phyloP scores from a whole-genome alignment of 257 asterid species.

The Solanum chiquidenum region DNA sequence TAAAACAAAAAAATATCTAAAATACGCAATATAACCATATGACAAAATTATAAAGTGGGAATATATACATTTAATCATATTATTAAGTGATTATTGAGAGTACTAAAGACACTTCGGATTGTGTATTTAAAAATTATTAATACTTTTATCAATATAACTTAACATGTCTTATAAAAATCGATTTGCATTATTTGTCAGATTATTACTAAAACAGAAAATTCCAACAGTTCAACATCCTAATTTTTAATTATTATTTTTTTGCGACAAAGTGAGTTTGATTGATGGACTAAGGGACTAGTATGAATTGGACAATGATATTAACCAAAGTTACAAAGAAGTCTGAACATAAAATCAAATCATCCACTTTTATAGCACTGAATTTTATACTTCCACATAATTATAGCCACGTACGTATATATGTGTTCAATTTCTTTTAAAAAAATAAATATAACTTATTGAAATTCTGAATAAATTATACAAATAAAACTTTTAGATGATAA shows the following conservation, averaged over 20 bases:
- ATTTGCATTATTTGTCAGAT: neutral
- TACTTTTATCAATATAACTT: neutral
- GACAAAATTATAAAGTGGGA: neutral
- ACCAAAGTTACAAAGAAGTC: neutral
- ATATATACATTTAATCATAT: neutral
- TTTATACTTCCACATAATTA: neutral
- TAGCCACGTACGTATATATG: neutral
- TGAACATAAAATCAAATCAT: neutral
- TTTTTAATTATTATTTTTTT: too few species aligned
- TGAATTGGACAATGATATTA: neutral
- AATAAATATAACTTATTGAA: too few species aligned
- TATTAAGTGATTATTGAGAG: neutral
- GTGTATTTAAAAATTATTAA: neutral
- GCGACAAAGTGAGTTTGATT: neutral
- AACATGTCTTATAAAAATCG: neutral
- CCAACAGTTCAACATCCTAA: too few species aligned
- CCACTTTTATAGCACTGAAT: neutral
- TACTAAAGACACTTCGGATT: neutral
- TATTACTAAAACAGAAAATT: neutral
- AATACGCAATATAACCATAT: neutral
- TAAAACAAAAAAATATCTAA: neutral
- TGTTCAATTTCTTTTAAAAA: too few species aligned
- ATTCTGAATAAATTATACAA: too few species aligned
- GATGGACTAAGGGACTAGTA: neutral
- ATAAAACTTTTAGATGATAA: too few species aligned